phyloP scores from a whole-genome alignment of 2,329 filamentous ascomycete species.

The Aspergillus sp. region DNA sequence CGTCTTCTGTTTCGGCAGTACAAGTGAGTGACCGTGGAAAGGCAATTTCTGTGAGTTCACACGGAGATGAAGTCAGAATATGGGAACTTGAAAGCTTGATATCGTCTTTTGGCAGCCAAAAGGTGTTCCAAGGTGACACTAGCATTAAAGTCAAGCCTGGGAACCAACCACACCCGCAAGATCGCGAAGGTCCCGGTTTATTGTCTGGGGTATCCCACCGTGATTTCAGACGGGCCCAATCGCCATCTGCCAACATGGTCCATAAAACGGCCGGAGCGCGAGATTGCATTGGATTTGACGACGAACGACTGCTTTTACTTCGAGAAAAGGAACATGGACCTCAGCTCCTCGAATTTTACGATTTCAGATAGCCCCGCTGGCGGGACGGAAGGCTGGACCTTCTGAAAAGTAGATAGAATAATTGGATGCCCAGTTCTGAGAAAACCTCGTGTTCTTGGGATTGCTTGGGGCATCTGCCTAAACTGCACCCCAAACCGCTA shows the following conservation, averaged over 20 bases:
- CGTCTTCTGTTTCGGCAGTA: conserved; percentile 81
- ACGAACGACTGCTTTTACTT: conserved; percentile 85
- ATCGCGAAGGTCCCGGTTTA: conserved; percentile 1
- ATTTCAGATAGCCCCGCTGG: conserved; percentile 65
- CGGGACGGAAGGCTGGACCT: background rate
- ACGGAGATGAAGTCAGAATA: conserved; percentile 76
- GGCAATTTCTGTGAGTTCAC: conserved; percentile 81
- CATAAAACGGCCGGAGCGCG: conserved; percentile 47
- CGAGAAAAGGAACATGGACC: conserved; percentile 67
- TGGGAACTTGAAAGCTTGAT: conserved; percentile 84
- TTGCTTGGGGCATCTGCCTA: too few relatives aligned
- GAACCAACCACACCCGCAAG: conserved; percentile 17
- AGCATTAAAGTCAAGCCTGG: conserved; percentile 56
- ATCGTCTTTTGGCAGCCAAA: conserved; percentile 46
- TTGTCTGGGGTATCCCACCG: conserved; percentile 9
- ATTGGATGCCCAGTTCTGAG: background rate
- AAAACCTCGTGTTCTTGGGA: background rate
- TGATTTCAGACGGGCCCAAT: conserved; percentile 19
- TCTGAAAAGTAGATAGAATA: background rate
- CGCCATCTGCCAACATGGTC: conserved; percentile 33
- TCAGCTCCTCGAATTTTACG: conserved; percentile 78
- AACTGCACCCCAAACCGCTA: too few relatives aligned
- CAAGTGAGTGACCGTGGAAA: conserved; percentile 83
- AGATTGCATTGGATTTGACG: conserved; percentile 82
- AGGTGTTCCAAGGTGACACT: conserved; percentile 46